Evolutionary conservation across 2,329 filamentous ascomycete species (phyloP).

Genomic region (Cadophora malorum): DNA sequence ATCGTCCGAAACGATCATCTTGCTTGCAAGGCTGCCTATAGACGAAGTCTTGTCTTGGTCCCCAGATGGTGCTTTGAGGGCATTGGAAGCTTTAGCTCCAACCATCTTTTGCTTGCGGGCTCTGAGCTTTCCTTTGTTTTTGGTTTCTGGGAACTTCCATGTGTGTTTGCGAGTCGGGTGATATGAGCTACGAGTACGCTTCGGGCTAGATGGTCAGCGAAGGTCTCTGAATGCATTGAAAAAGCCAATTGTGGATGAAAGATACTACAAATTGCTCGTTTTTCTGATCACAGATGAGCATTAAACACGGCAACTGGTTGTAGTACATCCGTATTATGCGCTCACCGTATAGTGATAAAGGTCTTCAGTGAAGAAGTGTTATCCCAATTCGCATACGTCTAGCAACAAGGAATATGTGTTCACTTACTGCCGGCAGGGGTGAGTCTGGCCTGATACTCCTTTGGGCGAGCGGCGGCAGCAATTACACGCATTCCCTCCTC

Average conservation of each 20-base stretch:
- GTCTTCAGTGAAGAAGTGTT: background rate
- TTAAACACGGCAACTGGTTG: background rate
- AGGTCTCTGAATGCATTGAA: background rate
- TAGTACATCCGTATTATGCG: background rate
- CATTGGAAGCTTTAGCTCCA: background rate
- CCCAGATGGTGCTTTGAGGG: background rate
- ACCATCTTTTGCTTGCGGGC: background rate
- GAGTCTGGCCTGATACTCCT: background rate
- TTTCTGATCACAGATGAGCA: background rate
- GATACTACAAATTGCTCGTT: background rate
- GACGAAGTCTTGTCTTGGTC: background rate
- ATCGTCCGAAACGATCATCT: background rate
- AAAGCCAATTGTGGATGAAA: background rate
- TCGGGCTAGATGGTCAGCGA: background rate
- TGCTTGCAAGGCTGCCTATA: background rate
- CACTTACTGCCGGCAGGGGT: background rate
- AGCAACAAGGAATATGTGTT: background rate
- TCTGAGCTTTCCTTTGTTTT: background rate
- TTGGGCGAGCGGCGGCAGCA: background rate
- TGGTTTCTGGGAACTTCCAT: background rate
- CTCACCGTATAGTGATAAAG: background rate
- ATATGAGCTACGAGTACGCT: background rate
- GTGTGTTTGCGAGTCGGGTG: background rate
- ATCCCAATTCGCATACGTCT: background rate
- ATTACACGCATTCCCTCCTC: background rate